These are phyloP conservation scores for bread wheat (Triticum aestivum) DNA, from an alignment of 176 grass and related monocot genomes.

Conservation along the genomic window DNA sequence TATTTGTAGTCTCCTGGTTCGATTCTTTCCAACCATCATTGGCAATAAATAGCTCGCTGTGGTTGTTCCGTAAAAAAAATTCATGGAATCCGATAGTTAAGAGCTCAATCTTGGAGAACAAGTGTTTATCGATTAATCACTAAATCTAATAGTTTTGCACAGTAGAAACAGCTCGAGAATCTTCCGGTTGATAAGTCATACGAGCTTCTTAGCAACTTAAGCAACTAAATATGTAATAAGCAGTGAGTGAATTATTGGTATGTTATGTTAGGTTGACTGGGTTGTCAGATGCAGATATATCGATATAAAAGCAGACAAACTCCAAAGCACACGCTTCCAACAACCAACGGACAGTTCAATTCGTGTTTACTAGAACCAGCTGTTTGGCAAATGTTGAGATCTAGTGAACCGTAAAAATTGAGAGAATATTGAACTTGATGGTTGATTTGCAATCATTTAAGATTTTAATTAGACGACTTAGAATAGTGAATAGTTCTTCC, in stretches of 20 bases:
- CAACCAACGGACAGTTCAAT: not conserved
- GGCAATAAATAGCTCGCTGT: not conserved
- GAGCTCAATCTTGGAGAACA: not conserved
- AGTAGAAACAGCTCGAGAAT: not conserved
- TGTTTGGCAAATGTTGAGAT: not conserved
- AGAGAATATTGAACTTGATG: not conserved
- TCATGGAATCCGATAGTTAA: not conserved
- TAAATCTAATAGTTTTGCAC: slow-evolving; percentile 5
- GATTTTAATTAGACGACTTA: not conserved
- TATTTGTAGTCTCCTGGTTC: not conserved
- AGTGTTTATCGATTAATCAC: not conserved
- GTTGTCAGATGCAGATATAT: slow-evolving; percentile 3
- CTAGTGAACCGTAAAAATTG: not conserved
- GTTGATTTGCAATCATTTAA: not conserved
- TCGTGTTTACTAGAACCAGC: not conserved
- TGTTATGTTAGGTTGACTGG: slow-evolving; percentile 12
- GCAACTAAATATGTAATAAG: not conserved
- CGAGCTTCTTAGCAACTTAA: slow-evolving; percentile 17
- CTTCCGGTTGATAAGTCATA: not conserved
- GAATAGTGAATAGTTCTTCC: not conserved
- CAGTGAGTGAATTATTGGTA: not conserved
- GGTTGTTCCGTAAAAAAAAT: not conserved
- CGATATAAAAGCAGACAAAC: not conserved
- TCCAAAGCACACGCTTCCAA: not conserved
- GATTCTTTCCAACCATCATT: not conserved